phyloP scores from a whole-genome alignment of 371 early-diverging fungal genomes.

The Mucor irregularis region DNA sequence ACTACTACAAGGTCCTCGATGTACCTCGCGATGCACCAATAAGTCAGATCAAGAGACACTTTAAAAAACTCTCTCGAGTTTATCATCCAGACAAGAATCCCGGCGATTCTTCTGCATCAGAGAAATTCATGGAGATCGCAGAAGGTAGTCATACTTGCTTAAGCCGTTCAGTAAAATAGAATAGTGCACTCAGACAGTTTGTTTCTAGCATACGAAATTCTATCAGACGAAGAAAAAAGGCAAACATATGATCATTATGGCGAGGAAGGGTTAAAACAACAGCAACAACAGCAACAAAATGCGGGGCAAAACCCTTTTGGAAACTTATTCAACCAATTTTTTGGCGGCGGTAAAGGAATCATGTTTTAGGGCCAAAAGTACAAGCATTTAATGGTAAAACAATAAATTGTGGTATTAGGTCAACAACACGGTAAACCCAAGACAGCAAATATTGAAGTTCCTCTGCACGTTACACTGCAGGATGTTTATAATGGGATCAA shows the following conservation, averaged over 20 bases:
- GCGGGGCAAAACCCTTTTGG: constrained; percentile 75
- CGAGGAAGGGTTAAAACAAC: constrained; percentile 77
- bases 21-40: not conserved
- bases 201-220: constrained; percentile 75
- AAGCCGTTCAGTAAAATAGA: too few relatives aligned
- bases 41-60: not conserved
- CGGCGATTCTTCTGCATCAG: constrained; percentile 46
- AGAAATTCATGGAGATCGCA: constrained; percentile 90
- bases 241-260: constrained; percentile 86
- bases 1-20: constrained; percentile 1
- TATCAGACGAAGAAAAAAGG: constrained; percentile 76
- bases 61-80: not conserved
- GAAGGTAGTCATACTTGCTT: too few relatives aligned
- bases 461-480: constrained; percentile 85
- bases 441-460: constrained; percentile 76
- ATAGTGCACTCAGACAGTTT: too few relatives aligned
- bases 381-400: too few relatives aligned
- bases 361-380: too few relatives aligned
- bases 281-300: constrained; percentile 48
- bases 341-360: constrained; percentile 69
- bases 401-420: constrained; percentile 40
- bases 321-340: constrained; percentile 14
- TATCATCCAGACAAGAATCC: constrained; percentile 2
- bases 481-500: constrained; percentile 93
- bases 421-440: constrained; percentile 58